phyloP scores from a whole-genome alignment of 495 filamentous ascomycete species.

The Talaromyces nanjingensis region DNA sequence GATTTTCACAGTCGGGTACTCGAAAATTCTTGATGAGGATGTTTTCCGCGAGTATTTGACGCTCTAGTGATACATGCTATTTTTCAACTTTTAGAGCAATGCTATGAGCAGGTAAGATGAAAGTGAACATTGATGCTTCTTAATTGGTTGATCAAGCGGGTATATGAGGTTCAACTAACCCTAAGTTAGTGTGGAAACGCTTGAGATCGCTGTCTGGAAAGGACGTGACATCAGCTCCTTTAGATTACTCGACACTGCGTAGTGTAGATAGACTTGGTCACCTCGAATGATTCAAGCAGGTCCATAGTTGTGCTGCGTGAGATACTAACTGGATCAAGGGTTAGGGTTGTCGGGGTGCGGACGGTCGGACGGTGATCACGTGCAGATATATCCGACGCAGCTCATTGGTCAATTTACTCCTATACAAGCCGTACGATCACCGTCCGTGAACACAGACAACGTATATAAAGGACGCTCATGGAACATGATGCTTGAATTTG shows the following conservation, averaged over 20 bases:
- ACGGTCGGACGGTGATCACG: neutral
- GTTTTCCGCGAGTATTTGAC: neutral
- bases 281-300: neutral
- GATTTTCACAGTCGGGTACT: no score
- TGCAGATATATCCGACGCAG: neutral
- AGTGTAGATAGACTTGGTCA: no score
- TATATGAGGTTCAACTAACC: no score
- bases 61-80: neutral
- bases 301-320: neutral
- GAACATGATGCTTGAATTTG: neutral
- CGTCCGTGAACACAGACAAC: neutral
- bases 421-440: neutral
- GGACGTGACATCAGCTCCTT: no score
- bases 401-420: neutral
- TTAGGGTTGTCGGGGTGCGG: neutral
- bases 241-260: no score
- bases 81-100: no score
- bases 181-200: no score
- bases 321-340: neutral
- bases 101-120: no score
- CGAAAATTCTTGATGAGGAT: neutral
- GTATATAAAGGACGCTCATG: neutral
- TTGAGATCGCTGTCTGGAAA: no score
- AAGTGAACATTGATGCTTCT: no score
- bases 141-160: no score